These are phyloP conservation scores for Trichoderma hamatum DNA, from an alignment of 2,329 filamentous ascomycete genomes.

Conservation along the genomic window DNA sequence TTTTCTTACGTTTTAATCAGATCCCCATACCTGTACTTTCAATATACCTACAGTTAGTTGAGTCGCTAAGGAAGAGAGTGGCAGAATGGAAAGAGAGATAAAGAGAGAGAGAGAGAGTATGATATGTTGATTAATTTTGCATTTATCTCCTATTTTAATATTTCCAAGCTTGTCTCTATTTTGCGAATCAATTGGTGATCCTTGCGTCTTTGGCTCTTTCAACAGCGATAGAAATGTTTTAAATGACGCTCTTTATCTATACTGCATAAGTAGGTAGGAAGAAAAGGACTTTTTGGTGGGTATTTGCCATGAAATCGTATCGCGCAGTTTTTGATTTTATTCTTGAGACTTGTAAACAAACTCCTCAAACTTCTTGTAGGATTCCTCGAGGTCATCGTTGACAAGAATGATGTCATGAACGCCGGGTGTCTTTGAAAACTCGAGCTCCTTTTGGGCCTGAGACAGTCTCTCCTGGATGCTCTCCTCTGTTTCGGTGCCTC, in stretches of 20 bases:
- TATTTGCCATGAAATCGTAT: slow-evolving; percentile 11
- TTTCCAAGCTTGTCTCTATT: not conserved
- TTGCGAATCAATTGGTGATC: not conserved
- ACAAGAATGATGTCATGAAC: slow-evolving; percentile 47
- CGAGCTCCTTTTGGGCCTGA: slow-evolving; percentile 75
- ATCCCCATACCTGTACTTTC: slow-evolving; percentile 40
- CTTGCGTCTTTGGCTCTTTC: not conserved
- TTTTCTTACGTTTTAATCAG: slow-evolving; percentile 46
- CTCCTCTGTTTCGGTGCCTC: slow-evolving; percentile 78
- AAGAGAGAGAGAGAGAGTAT: slow-evolving; percentile 16
- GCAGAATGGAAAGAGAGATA: slow-evolving; percentile 17
- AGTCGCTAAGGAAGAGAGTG: slow-evolving; percentile 30
- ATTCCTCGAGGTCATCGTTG: slow-evolving; percentile 51
- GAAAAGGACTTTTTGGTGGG: not conserved
- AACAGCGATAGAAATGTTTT: not conserved
- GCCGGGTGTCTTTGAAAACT: slow-evolving; percentile 68
- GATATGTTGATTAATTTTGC: slow-evolving; percentile 25
- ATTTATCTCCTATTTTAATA: not conserved
- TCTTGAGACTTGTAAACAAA: slow-evolving; percentile 47
- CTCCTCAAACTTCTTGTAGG: slow-evolving; percentile 57
- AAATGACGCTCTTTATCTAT: not conserved
- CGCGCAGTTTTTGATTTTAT: not conserved
- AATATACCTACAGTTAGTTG: slow-evolving; percentile 39
- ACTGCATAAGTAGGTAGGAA: not conserved
- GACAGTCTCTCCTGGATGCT: slow-evolving; percentile 68